Percentiles rank a stretch among this genome's conserved stretches.
Evolutionary conservation across 2,329 filamentous ascomycete genomes (phyloP).

Genomic region (Periconia sp.): DNA sequence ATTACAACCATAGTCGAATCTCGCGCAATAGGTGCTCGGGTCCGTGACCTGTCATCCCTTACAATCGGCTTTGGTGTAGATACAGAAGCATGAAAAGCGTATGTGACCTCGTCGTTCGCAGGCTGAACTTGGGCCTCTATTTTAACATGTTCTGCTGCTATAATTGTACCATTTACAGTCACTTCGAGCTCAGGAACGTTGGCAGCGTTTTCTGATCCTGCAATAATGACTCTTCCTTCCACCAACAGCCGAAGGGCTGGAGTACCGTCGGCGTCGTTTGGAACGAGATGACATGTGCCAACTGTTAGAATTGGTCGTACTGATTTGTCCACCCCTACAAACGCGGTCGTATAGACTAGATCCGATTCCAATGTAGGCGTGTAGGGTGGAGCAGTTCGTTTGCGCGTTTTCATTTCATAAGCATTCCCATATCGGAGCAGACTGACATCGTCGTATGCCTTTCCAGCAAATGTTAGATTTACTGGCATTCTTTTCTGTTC

Average conservation of each 20-base stretch:
- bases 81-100: background rate
- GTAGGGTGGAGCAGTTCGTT: slow-evolving; percentile 18
- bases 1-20: background rate
- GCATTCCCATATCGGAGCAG: slow-evolving; percentile 32
- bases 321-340: too few relatives aligned
- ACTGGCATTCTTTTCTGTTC: slow-evolving; percentile 57
- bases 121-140: background rate
- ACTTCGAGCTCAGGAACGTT: background rate
- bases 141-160: background rate
- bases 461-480: slow-evolving; percentile 59
- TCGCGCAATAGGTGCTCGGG: background rate
- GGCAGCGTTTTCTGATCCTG: too few relatives aligned
- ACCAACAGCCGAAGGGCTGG: too few relatives aligned
- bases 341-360: background rate
- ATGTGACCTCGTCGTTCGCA: background rate
- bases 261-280: background rate
- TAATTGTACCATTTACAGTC: background rate
- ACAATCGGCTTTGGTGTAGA: background rate
- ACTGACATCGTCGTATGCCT: slow-evolving; percentile 54
- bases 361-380: slow-evolving; percentile 20
- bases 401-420: slow-evolving; percentile 24
- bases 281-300: background rate
- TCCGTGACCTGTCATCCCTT: slow-evolving; percentile 1
- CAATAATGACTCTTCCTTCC: background rate
- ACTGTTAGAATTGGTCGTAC: background rate